A percentile compares a stretch with the other conserved stretches of the same genome.
phyloP scores from a whole-genome alignment of 129 eudicot genomes.

The sunflower (Helianthus annuus) region DNA sequence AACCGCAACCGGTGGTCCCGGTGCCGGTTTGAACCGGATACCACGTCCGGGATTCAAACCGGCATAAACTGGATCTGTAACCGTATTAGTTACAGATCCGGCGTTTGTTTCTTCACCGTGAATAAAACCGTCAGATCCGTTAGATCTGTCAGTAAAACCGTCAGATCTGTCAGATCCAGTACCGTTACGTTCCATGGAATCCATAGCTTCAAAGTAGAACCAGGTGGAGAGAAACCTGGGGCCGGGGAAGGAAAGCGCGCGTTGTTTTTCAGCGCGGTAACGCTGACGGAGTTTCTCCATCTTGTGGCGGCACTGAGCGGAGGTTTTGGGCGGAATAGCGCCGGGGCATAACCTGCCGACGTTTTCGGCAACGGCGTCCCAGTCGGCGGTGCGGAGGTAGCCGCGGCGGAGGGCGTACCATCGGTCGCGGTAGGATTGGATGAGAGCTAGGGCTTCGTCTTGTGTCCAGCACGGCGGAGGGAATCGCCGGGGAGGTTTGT shows the following conservation, averaged over 20 bases:
- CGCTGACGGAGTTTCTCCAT: constrained; percentile 99
- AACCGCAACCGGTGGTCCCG: constrained; percentile 7
- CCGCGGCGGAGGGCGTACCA: constrained; percentile 98
- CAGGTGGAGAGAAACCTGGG: constrained; percentile 66
- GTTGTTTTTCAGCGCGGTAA: constrained; percentile 85
- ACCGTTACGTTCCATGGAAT: constrained; percentile 75
- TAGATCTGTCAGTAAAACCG: background rate
- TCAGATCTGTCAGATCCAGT: constrained; percentile 15
- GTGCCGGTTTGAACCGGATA: constrained; percentile 30
- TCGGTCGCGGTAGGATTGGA: constrained; percentile 81
- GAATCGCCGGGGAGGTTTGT: constrained; percentile 52
- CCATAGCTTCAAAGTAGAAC: constrained; percentile 86
- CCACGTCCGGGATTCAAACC: constrained; percentile 48
- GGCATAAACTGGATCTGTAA: constrained; percentile 18
- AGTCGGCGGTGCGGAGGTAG: constrained; percentile 88
- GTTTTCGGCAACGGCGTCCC: constrained; percentile 88
- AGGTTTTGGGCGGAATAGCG: constrained; percentile 72
- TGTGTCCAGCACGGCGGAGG: constrained; percentile 99
- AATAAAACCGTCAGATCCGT: too few relatives aligned
- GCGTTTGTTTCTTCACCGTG: too few relatives aligned
- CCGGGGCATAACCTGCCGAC: constrained; percentile 60
- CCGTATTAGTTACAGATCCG: background rate
- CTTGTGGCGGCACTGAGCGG: constrained; percentile 99
- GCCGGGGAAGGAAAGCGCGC: constrained; percentile 57
- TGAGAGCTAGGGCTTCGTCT: constrained; percentile 75